Conservation (phyloP, 2,329 filamentous ascomycete genomes). For the Colletotrichum sp. region DNA sequence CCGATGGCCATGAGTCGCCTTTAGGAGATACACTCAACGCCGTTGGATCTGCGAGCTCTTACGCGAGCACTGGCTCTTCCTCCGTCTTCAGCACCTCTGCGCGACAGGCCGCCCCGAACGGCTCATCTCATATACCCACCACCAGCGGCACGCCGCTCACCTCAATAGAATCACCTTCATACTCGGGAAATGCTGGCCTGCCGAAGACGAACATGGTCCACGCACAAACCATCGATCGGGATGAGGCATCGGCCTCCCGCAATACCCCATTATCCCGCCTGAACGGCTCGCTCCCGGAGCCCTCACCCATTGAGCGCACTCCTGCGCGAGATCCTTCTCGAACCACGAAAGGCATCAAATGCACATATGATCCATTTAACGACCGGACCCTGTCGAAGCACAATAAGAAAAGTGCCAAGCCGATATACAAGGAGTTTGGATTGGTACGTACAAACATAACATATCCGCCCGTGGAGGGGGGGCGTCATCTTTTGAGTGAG, state of each 20-base stretch:
- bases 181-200: slow-evolving; percentile 51
- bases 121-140: slow-evolving; percentile 46
- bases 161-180: slow-evolving; percentile 56
- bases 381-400: slow-evolving; percentile 53
- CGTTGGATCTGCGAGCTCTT: slow-evolving; percentile 74
- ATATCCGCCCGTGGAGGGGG: slow-evolving; percentile 50
- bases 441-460: slow-evolving; percentile 64
- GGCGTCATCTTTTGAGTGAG: slow-evolving; percentile 64
- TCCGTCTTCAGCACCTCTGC: slow-evolving; percentile 69
- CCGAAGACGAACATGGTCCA: slow-evolving; percentile 62
- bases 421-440: slow-evolving; percentile 68
- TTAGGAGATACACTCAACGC: slow-evolving; percentile 73
- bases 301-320: slow-evolving; percentile 43
- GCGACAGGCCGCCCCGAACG: slow-evolving; percentile 44
- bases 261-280: slow-evolving; percentile 31
- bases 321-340: slow-evolving; percentile 62
- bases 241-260: slow-evolving; percentile 29
- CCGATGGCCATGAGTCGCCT: slow-evolving; percentile 63
- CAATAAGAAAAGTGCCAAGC: slow-evolving; percentile 63
- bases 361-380: slow-evolving; percentile 66
- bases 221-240: slow-evolving; percentile 48
- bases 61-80: slow-evolving; percentile 68
- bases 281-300: slow-evolving; percentile 36
- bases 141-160: slow-evolving; percentile 57
- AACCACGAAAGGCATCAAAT: slow-evolving; percentile 61